phyloP scores from a whole-genome alignment of 768 basidiomycete species.

The Agrocybe chaxingu region DNA sequence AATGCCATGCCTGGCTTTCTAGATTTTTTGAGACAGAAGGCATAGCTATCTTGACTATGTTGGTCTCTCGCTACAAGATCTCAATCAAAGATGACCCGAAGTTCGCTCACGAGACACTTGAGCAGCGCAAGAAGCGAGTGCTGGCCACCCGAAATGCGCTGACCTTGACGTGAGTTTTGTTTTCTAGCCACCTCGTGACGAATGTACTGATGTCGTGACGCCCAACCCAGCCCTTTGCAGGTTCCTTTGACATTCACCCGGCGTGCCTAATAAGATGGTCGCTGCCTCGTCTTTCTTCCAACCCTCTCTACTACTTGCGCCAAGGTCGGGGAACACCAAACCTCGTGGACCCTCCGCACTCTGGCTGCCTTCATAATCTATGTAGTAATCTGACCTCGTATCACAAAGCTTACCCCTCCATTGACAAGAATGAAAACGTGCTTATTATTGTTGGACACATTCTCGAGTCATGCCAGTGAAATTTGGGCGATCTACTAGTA shows the following conservation, averaged over 20 bases:
- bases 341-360: no score
- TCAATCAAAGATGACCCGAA: constrained; percentile 48
- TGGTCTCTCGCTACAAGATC: constrained; percentile 44
- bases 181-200: not conserved
- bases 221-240: constrained; percentile 17
- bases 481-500: no score
- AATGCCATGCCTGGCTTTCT: not conserved
- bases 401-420: no score
- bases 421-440: no score
- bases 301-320: no score
- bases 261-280: constrained; percentile 2
- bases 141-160: constrained; percentile 31
- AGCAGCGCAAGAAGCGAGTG: constrained; percentile 40
- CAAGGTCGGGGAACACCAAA: no score
- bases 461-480: no score
- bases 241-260: constrained; percentile 23
- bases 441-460: no score
- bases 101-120: constrained; percentile 44
- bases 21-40: constrained; percentile 55
- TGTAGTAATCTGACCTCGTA: not conserved
- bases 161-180: constrained; percentile 41
- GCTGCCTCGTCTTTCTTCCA: no score
- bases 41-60: constrained; percentile 46
- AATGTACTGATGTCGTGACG: not conserved
- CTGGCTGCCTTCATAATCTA: not conserved